These are phyloP conservation scores for Pseudofabraea citricarpa DNA, from an alignment of 2,329 filamentous ascomycete species.

Conservation along the genomic window DNA sequence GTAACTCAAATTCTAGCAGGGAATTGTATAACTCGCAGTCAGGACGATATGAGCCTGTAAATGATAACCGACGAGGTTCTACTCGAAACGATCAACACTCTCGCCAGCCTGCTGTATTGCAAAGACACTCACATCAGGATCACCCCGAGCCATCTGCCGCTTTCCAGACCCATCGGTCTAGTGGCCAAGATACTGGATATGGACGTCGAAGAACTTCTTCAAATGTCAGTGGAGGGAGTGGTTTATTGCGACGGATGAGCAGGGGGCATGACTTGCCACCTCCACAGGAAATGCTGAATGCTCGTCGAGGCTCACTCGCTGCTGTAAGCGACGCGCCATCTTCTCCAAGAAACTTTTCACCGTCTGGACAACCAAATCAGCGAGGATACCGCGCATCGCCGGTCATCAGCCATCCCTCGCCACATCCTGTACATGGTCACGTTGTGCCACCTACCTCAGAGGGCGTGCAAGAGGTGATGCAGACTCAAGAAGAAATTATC, in stretches of 20 bases:
- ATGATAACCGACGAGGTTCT: slow-evolving; percentile 66
- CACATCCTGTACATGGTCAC: slow-evolving; percentile 23
- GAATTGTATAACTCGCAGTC: slow-evolving; percentile 96
- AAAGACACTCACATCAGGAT: slow-evolving; percentile 63
- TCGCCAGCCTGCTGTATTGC: slow-evolving; percentile 73
- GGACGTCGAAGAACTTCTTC: slow-evolving; percentile 80
- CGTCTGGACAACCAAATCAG: slow-evolving; percentile 24
- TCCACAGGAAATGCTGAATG: slow-evolving; percentile 32
- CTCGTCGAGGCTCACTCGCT: slow-evolving; percentile 44
- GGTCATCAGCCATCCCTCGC: slow-evolving; percentile 27
- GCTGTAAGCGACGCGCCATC: slow-evolving; percentile 46
- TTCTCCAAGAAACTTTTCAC: slow-evolving; percentile 37
- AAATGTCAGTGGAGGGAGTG: slow-evolving; percentile 84
- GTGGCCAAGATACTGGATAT: slow-evolving; percentile 62
- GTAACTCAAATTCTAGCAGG: slow-evolving; percentile 54
- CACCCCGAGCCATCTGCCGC: slow-evolving; percentile 78
- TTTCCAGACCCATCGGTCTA: slow-evolving; percentile 74
- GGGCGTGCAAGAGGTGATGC: slow-evolving; percentile 21
- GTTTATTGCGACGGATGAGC: slow-evolving; percentile 45
- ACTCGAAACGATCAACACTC: slow-evolving; percentile 61
- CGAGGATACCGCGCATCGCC: slow-evolving; percentile 27
- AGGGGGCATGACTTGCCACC: slow-evolving; percentile 26
- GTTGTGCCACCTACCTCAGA: slow-evolving; percentile 27
- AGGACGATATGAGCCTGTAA: slow-evolving; percentile 84
- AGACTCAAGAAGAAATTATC: slow-evolving; percentile 2